Base-by-base conservation (phyloP, 805 yeast species). In the Pichia scutulata region DNA sequence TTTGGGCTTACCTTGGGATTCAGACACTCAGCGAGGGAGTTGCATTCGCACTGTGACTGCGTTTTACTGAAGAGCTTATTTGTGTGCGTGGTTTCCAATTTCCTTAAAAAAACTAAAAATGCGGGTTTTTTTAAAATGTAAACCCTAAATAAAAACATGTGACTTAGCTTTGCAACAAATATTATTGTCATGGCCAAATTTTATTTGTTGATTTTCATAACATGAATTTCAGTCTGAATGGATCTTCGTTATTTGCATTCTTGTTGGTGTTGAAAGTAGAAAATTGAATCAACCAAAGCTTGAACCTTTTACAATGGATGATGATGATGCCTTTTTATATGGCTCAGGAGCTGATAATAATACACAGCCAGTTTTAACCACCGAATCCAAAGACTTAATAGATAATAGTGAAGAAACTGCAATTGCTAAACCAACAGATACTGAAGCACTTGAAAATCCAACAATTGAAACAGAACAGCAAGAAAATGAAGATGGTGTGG, bases 321-420 rank as follows among this genome's bases (percentile, higher is more conserved):
- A 82, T 55, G 89, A 81, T 50, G 86, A 84, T 60, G 87, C 82
- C 21, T 83, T 76, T 60, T 73, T 82, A 52, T 82, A 82, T 60
- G 85, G 85, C 14, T 73, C 80, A 7, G 83, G 72, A 43, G 76
- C 71, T 26, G 64, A 58, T 13, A 66, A 65, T 26, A 52, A 51
- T 33, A 16, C 25, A 14, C 19, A 33, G n/a, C 6, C 19, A 33
- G 19, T n/a, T 2, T 33, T 12, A 9, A 16, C 7, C n/a, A 12
- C 19, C 6, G 37, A 33, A 5, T 33, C 37, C 8, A 33, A 33
- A 33, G 19, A 33, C n/a, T n/a, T n/a, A n/a, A 16, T 33, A 16
- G 18, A 26, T 6, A 26, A 23, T 14, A 39, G 21, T 3, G 49
- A 28, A 12, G 9, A 24, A 8, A 22, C 40, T 21, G 41, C 28